A percentile compares a stretch with the other conserved stretches of the same genome.
Conservation (phyloP, 306 rosid species). For the Prunus campanulata region DNA sequence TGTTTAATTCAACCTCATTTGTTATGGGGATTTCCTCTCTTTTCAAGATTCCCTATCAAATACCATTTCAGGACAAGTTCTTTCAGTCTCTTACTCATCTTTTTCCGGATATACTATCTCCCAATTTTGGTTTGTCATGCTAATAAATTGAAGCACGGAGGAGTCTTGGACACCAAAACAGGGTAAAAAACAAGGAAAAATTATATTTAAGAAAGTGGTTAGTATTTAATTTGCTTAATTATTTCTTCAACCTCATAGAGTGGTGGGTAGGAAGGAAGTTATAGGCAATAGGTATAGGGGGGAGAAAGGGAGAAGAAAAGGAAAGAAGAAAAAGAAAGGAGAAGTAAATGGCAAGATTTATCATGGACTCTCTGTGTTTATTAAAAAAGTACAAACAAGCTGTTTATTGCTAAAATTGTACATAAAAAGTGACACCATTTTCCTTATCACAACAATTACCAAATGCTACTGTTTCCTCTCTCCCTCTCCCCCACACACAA, state of each 20-base stretch:
- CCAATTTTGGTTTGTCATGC: neutral
- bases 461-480: slow-evolving; percentile 18
- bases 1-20: neutral
- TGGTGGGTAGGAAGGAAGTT: slow-evolving; percentile 5
- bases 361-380: neutral
- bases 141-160: slow-evolving; percentile 1
- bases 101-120: neutral
- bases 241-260: neutral
- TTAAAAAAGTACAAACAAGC: slow-evolving; percentile 14
- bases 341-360: neutral
- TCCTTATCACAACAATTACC: neutral
- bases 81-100: neutral
- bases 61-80: neutral
- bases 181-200: neutral
- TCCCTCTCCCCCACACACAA: slow-evolving; percentile 44
- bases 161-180: neutral
- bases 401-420: slow-evolving; percentile 24
- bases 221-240: neutral
- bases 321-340: neutral
- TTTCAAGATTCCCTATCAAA: neutral
- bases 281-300: neutral
- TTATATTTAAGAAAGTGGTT: neutral
- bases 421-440: neutral
- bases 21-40: neutral
- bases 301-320: neutral